Evolutionary conservation across 306 rosid genomes (phyloP).

Genomic region (Medicago ruthenica): DNA sequence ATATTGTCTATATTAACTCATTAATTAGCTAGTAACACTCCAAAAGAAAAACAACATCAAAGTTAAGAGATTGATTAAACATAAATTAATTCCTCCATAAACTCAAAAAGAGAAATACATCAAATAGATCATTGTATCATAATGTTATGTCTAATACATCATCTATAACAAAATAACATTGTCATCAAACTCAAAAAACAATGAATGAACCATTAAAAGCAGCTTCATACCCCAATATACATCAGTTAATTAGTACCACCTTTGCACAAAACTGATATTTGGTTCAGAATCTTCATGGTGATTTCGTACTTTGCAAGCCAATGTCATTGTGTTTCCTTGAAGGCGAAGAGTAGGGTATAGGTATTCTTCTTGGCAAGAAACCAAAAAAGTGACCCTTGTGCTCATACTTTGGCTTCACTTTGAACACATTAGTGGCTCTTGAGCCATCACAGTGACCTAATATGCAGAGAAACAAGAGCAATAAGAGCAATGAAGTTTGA

Average conservation of each 20-base stretch:
- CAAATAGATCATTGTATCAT: slow-evolving; percentile 37
- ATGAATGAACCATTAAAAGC: slow-evolving; percentile 43
- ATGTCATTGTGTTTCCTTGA: slow-evolving; percentile 91
- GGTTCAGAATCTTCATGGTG: slow-evolving; percentile 55
- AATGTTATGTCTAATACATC: slow-evolving; percentile 38
- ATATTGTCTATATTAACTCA: slow-evolving; percentile 12
- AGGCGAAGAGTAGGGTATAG: slow-evolving; percentile 83
- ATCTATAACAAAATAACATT: slow-evolving; percentile 44
- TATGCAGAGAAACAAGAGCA: slow-evolving; percentile 52
- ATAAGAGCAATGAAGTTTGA: slow-evolving; percentile 40
- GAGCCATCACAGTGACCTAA: slow-evolving; percentile 52
- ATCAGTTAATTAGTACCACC: slow-evolving; percentile 42
- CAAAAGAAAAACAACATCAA: background rate
- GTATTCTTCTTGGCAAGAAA: slow-evolving; percentile 80
- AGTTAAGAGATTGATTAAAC: slow-evolving; percentile 30
- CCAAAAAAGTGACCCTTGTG: slow-evolving; percentile 76
- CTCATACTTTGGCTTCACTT: slow-evolving; percentile 55
- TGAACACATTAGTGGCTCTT: slow-evolving; percentile 59
- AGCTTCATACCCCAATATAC: slow-evolving; percentile 56
- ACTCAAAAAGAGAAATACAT: slow-evolving; percentile 35
- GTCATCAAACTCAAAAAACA: slow-evolving; percentile 41
- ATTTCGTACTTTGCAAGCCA: slow-evolving; percentile 72
- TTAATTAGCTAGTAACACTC: slow-evolving; percentile 31
- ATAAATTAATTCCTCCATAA: slow-evolving; percentile 35
- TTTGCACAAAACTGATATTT: slow-evolving; percentile 29